These are phyloP conservation scores for Rhynchospora breviuscula DNA, from an alignment of 176 grass and related monocot species.

Conservation along the genomic window DNA sequence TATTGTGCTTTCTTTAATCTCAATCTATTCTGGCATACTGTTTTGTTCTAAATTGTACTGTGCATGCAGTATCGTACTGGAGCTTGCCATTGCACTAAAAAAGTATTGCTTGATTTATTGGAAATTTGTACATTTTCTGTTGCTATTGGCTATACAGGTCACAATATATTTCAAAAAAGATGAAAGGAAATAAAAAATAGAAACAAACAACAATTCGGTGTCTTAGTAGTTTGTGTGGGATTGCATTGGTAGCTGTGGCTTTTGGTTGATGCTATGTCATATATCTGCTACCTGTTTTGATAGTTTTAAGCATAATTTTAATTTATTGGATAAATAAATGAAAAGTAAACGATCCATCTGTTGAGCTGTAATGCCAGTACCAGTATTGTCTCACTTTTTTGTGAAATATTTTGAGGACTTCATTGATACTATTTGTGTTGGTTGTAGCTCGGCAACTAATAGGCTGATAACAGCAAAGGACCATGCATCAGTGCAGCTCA, in stretches of 20 bases:
- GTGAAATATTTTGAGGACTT: not conserved
- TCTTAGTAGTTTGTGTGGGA: not conserved
- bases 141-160: not conserved
- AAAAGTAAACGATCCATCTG: not conserved
- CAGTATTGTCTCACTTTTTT: not conserved
- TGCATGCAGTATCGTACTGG: not conserved
- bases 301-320: not conserved
- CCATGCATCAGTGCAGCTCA: conserved; percentile 81
- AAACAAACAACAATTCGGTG: not conserved
- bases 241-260: not conserved
- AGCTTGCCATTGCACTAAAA: not conserved
- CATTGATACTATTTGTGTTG: not conserved
- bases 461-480: conserved; percentile 50
- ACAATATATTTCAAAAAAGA: not conserved
- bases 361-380: not conserved
- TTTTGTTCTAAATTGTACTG: not conserved
- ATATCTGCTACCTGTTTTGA: not conserved
- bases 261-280: not conserved
- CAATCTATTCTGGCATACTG: not conserved
- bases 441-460: conserved; percentile 69
- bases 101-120: not conserved
- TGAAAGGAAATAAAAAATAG: not conserved
- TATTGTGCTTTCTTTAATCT: not conserved
- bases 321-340: no score
- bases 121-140: no score